Percentiles rank a stretch among this genome's conserved stretches.
Conservation (phyloP, 352 stramenopile genomes). For the Globisporangium barbulae region DNA sequence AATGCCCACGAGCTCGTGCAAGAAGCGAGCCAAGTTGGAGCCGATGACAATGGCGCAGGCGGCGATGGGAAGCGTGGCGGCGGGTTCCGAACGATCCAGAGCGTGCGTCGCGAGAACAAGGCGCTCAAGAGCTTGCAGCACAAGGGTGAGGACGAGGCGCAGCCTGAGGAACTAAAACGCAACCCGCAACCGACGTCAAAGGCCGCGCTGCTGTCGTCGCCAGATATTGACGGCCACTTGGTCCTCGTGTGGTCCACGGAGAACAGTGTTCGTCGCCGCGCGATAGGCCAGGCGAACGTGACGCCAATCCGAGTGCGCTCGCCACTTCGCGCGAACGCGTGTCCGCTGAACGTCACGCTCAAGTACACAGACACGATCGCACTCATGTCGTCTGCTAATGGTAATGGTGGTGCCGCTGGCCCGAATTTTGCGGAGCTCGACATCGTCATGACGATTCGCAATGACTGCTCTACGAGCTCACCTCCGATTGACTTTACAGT, state of each 20-base stretch:
- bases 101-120: constrained; percentile 84
- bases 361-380: constrained; percentile 4
- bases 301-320: constrained; percentile 59
- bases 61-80: constrained; percentile 40
- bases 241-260: constrained; percentile 66
- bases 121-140: constrained; percentile 37
- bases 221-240: constrained; percentile 61
- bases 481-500: constrained; percentile 70
- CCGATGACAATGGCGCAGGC: constrained; percentile 22
- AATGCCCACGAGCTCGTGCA: constrained; percentile 52
- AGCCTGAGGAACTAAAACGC: constrained; percentile 8
- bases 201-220: constrained; percentile 47
- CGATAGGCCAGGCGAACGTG: constrained; percentile 65
- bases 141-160: not conserved
- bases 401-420: constrained; percentile 10
- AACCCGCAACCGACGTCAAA: constrained; percentile 56
- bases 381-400: not conserved
- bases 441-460: constrained; percentile 75
- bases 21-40: constrained; percentile 8
- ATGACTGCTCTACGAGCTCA: constrained; percentile 48
- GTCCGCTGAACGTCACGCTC: constrained; percentile 69
- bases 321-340: constrained; percentile 37
- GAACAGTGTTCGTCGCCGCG: constrained; percentile 18
- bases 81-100: constrained; percentile 83
- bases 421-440: constrained; percentile 58